Percentiles rank a stretch among this genome's conserved stretches.
Evolutionary conservation across 179 eudicot species (phyloP).

Genomic region (Carnegiea gigantea): DNA sequence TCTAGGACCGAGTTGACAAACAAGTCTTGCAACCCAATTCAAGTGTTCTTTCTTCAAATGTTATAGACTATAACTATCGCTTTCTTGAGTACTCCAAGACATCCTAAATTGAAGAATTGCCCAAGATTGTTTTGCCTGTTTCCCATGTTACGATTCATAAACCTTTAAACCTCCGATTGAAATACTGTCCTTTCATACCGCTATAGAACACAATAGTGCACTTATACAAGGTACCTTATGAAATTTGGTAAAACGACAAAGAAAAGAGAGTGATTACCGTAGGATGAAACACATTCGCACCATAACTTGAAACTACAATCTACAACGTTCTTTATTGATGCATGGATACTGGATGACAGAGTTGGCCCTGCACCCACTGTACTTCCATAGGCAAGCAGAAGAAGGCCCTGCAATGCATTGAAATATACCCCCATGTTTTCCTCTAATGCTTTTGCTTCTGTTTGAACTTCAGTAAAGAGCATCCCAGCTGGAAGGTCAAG

Average conservation of each 20-base stretch:
- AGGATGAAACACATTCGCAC: slow-evolving; percentile 67
- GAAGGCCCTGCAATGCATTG: slow-evolving; percentile 79
- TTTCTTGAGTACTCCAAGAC: neutral
- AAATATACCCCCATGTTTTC: slow-evolving; percentile 82
- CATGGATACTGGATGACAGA: slow-evolving; percentile 61
- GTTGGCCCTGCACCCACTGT: slow-evolving; percentile 87
- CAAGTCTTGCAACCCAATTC: neutral
- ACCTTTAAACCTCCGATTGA: neutral
- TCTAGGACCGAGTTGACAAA: neutral
- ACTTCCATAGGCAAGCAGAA: slow-evolving; percentile 71
- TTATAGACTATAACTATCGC: neutral
- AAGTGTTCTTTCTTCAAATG: neutral
- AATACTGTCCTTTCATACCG: neutral
- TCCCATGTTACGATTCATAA: neutral
- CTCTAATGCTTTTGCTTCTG: slow-evolving; percentile 61
- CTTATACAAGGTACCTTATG: neutral
- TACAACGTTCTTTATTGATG: slow-evolving; percentile 67
- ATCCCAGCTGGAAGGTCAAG: slow-evolving; percentile 64
- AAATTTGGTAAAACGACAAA: neutral
- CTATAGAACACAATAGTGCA: neutral
- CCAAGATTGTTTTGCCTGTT: neutral
- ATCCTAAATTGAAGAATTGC: neutral
- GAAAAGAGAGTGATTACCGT: slow-evolving; percentile 47
- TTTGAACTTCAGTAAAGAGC: slow-evolving; percentile 70
- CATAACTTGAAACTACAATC: slow-evolving; percentile 82